Evolutionary conservation across 1,139 yeast genomes (phyloP), one percentile per base, ranked within the genome.

Genomic region (Blastobotrys indianensis): DNA sequence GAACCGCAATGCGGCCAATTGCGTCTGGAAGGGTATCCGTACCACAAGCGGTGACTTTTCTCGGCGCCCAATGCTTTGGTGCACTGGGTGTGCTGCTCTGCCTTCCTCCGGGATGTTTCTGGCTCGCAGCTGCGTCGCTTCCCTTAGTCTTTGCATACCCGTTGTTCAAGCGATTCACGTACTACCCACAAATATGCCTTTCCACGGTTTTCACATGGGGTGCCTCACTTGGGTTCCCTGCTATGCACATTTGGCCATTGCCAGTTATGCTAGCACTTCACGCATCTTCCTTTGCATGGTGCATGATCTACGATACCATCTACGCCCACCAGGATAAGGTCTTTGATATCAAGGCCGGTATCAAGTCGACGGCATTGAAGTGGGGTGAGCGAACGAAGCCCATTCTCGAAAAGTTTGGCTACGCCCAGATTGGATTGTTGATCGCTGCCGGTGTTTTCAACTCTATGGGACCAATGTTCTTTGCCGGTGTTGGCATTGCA

Each of bases 261-360:
- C 68, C 79, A 16, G 85, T 88, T 2, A 90, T 90, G 77, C 69
- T 78, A 10, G 87, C 96, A 1, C 71, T 94, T 44, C 86, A 83
- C 56, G 64, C 80, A 2, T 79, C 95, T 13, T 82, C 88, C 40
- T 85, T 82, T 62, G 73, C 83, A 47, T 94, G 98, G 98, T 83
- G 95, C 55, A 84, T 94, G 86, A 81, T 84, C 44, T 94, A 94
- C 65, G 99, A 94, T 64, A 86, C 97, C 2, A 80, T 94, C 37
- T 94, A 94, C 64, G 98, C 98, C 1, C 99, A 94, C 64, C 99
- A 94, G 68, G 98, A 94, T 65, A 94, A 94, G 68, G 69, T 66
- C 49, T 94, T 83, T 59, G 99, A 94, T 64, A 68, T 84, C 45
- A 70, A 75, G 46, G 97, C 95, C 0, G 97, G 97, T 6, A 84